A percentile compares a stretch with the other conserved stretches of the same genome.
Conservation (phyloP, 768 basidiomycete species). For the Auriculariales sp. region DNA sequence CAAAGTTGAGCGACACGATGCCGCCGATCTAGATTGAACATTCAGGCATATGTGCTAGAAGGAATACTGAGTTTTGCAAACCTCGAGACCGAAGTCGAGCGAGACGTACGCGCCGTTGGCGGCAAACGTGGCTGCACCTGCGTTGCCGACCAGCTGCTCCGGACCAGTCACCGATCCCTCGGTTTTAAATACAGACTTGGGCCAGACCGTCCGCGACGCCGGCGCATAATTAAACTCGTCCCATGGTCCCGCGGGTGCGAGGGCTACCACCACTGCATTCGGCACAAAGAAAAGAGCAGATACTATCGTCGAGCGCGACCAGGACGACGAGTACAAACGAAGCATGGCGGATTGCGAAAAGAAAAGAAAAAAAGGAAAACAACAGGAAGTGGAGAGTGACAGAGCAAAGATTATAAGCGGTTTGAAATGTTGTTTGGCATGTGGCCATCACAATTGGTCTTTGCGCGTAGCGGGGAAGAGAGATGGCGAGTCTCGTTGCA, state of each 20-base stretch:
- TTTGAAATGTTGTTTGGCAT: too few relatives aligned
- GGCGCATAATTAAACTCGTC: slow-evolving; percentile 38
- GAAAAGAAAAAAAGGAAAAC: too few relatives aligned
- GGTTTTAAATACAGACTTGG: slow-evolving; percentile 23
- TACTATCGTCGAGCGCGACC: too few relatives aligned
- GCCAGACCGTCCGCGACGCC: slow-evolving; percentile 29
- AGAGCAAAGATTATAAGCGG: too few relatives aligned
- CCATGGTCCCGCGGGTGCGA: slow-evolving; percentile 36
- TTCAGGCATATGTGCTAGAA: neutral
- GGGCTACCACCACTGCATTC: slow-evolving; percentile 1
- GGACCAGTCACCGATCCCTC: slow-evolving; percentile 22
- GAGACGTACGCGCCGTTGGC: slow-evolving; percentile 32
- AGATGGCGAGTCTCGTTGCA: too few relatives aligned
- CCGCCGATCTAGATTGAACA: slow-evolving; percentile 31
- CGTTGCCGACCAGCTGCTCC: slow-evolving; percentile 19
- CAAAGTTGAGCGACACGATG: slow-evolving; percentile 33
- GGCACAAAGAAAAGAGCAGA: neutral
- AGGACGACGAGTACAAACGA: too few relatives aligned
- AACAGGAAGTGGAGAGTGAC: too few relatives aligned
- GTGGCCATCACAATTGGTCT: too few relatives aligned
- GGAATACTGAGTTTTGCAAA: slow-evolving; percentile 10
- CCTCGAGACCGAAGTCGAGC: slow-evolving; percentile 42
- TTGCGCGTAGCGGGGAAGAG: too few relatives aligned
- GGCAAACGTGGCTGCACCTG: slow-evolving; percentile 23
- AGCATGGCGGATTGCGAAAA: too few relatives aligned